phyloP scores from a whole-genome alignment of 768 basidiomycete species.

The Trametes punicea region DNA sequence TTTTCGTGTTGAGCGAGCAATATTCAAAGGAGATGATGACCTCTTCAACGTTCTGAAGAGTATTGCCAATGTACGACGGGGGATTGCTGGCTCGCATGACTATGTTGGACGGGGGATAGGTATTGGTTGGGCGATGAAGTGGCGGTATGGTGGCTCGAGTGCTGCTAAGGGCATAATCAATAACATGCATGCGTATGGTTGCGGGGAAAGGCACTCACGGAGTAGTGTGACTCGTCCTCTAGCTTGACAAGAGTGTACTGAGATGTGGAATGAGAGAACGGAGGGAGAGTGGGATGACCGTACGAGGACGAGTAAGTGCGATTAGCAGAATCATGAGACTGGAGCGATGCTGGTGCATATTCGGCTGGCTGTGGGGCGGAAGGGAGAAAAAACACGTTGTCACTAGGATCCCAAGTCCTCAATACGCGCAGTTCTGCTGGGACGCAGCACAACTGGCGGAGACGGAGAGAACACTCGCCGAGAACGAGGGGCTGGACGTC shows the following conservation, averaged over 20 bases:
- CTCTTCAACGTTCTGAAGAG: conserved; percentile 11
- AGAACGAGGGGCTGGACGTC: conserved; percentile 78
- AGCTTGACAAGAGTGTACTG: conserved; percentile 56
- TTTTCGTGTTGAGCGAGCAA: not conserved
- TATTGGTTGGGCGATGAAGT: conserved; percentile 1
- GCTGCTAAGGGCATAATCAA: not conserved
- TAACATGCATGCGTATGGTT: not conserved
- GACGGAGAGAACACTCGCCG: conserved; percentile 69
- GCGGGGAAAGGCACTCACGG: conserved; percentile 35
- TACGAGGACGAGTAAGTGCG: conserved; percentile 11
- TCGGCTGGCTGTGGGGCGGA: conserved; percentile 57
- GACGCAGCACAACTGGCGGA: conserved; percentile 26
- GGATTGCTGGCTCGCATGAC: conserved; percentile 3
- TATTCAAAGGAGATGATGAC: not conserved
- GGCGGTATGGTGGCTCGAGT: conserved; percentile 1
- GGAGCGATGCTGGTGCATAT: conserved; percentile 36
- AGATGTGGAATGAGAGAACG: conserved; percentile 19
- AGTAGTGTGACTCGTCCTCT: conserved; percentile 58
- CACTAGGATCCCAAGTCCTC: conserved; percentile 56
- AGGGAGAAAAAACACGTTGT: conserved; percentile 34
- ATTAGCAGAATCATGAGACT: no score
- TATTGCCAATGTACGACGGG: conserved; percentile 17
- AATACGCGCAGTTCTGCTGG: conserved; percentile 31
- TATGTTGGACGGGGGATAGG: conserved; percentile 4
- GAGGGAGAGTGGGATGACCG: conserved; percentile 18